Conservation (phyloP, 208 protist species). For the Angomonas deanei region DNA sequence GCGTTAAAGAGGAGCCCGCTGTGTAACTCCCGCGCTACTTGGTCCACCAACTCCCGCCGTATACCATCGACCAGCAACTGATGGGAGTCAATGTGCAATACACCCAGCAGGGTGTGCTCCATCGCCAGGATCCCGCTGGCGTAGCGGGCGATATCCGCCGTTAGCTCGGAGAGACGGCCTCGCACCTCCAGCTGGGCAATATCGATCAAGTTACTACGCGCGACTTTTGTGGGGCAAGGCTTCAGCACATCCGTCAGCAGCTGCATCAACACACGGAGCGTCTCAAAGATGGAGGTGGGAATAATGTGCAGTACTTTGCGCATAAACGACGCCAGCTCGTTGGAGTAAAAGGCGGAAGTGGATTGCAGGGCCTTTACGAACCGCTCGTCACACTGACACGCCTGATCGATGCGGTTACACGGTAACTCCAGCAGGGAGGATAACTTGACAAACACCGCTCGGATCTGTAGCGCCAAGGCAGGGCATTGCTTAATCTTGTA, state of each 20-base stretch:
- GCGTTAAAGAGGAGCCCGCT: conserved; percentile 54
- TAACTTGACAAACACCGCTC: conserved; percentile 96
- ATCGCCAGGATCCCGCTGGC: conserved; percentile 97
- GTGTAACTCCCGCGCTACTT: conserved; percentile 75
- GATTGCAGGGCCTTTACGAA: conserved; percentile 73
- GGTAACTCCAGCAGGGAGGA: conserved; percentile 94
- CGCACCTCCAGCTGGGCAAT: conserved; percentile 91
- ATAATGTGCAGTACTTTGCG: conserved; percentile 95
- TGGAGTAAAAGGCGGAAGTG: conserved; percentile 94
- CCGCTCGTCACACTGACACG: conserved; percentile 40
- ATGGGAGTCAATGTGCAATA: conserved; percentile 96
- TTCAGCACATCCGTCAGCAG: conserved; percentile 85
- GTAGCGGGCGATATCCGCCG: conserved; percentile 91
- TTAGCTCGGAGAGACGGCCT: conserved; percentile 79
- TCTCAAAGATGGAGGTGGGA: conserved; percentile 92
- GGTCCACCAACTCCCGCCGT: conserved; percentile 89
- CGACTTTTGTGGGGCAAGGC: conserved; percentile 66
- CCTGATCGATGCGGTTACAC: conserved; percentile 90
- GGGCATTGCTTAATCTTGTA: conserved; percentile 89
- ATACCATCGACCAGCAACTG: conserved; percentile 97
- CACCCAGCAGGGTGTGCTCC: conserved; percentile 96
- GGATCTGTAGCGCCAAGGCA: conserved; percentile 89
- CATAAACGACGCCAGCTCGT: conserved; percentile 89
- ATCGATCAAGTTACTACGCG: conserved; percentile 54
- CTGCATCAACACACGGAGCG: conserved; percentile 93